Base-by-base conservation (phyloP, 2,329 filamentous ascomycete species). In the Alternaria gansuensis region DNA sequence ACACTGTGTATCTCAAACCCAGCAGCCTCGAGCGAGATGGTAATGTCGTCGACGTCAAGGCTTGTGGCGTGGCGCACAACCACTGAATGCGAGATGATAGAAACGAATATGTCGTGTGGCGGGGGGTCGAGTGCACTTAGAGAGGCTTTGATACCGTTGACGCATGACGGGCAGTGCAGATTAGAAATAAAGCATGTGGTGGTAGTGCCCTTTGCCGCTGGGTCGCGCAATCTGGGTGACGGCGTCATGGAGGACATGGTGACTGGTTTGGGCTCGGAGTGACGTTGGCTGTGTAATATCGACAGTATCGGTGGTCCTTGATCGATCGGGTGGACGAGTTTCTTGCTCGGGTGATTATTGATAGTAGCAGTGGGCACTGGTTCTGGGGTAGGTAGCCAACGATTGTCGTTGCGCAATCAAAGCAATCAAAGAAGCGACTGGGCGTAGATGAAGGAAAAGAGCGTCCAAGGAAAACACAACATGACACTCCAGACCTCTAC, bases 101-200 rank as follows among this genome's bases (percentile, higher is more conserved):
- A 91, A 59, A 88, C 85, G 62, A 88, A 89, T 29, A 91, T 84
- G 79, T 85, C 87, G 54, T 73, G 64, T 71, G 81, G 79, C 81
- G 79, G 70, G 73, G 84, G 78, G 70, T 82, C 58, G 74, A 85
- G 75, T 6, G 68, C 65, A 34, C 67, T 80, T 58, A 92, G 78
- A 59, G 84, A 82, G 53, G 83, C 79, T 69, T 87, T 82, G 71
- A 93, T 91, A 65, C 84, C 82, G 34, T 85, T 84, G 49, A 91
- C 86, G 75, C 90, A 93, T 60, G 89, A 90, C 13, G 89, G 87
- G 78, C 90, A 92, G 77, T 93, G 90, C n/a, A 93, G 82, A 75
- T 93, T 92, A 62, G 84, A 85, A 66, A 93, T 81, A 61, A 92
- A 82, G 70, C 89, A 87, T 33, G 85, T 88, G 17, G 67, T 74